These are phyloP conservation scores for Fusarium sp. DNA, from an alignment of 2,329 filamentous ascomycete genomes.

Conservation along the genomic window DNA sequence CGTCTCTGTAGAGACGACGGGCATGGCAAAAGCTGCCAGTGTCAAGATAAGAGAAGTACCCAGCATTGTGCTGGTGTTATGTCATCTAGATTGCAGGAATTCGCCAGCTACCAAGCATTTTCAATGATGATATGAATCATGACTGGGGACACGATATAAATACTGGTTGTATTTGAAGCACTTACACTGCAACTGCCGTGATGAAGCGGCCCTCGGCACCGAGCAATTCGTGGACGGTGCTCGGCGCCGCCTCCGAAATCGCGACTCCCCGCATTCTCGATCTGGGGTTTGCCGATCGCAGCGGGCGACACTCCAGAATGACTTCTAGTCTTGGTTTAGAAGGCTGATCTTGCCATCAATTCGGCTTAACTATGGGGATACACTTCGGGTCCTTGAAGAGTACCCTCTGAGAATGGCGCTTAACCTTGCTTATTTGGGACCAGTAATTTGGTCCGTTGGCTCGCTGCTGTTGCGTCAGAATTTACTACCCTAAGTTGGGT, in stretches of 20 bases:
- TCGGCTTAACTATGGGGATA: constrained; percentile 2
- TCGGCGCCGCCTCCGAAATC: constrained; percentile 32
- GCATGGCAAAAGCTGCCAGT: not conserved
- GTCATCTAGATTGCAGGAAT: not conserved
- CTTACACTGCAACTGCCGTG: not conserved
- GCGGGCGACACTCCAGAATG: constrained; percentile 21
- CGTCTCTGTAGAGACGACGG: not conserved
- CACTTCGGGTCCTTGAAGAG: constrained; percentile 1
- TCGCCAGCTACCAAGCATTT: too few species aligned
- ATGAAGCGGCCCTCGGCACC: constrained; percentile 22
- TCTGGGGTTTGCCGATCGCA: constrained; percentile 21
- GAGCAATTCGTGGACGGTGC: not conserved
- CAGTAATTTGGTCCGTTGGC: too few species aligned
- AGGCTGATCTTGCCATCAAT: not conserved
- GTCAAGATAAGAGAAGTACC: not conserved
- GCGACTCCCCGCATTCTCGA: constrained; percentile 21
- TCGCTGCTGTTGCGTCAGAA: too few species aligned
- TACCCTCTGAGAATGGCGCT: not conserved
- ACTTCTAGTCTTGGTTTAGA: not conserved
- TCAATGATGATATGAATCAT: not conserved
- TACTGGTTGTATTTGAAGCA: not conserved
- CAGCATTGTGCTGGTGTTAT: constrained; percentile 8
- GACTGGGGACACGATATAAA: not conserved
- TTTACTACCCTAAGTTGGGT: too few species aligned
- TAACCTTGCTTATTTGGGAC: not conserved